Evolutionary conservation across 495 filamentous ascomycete genomes (phyloP).

Genomic region (Cryomyces minteri): DNA sequence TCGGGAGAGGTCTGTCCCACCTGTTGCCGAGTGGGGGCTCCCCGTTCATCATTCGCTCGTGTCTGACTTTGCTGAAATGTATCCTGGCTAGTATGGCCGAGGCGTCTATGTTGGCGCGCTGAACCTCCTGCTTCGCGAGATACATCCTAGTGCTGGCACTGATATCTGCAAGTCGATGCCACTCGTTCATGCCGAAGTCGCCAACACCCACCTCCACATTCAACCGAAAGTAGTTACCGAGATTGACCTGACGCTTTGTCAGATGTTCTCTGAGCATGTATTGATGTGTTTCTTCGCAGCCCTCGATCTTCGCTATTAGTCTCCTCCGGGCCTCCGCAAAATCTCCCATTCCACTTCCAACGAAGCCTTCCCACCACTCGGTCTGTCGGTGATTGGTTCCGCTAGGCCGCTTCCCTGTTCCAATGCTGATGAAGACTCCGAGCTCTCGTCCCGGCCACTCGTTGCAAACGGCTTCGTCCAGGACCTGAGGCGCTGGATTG

Average conservation of each 20-base stretch:
- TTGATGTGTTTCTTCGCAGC: constrained; percentile 80
- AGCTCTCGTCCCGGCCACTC: constrained; percentile 90
- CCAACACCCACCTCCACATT: constrained; percentile 96
- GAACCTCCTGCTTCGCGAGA: constrained; percentile 51
- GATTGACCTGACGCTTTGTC: constrained; percentile 55
- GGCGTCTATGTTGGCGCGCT: constrained; percentile 50
- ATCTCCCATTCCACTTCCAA: constrained; percentile 49
- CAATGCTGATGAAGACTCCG: constrained; percentile 77
- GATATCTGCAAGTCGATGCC: constrained; percentile 83
- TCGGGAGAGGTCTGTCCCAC: neutral
- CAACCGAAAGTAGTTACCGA: constrained; percentile 89
- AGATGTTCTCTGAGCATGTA: constrained; percentile 63
- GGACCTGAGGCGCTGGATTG: constrained; percentile 68
- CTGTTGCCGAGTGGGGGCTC: neutral
- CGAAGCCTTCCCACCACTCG: constrained; percentile 86
- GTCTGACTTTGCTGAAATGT: constrained; percentile 39
- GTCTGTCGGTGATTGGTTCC: constrained; percentile 46
- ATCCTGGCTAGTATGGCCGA: constrained; percentile 76
- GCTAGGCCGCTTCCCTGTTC: constrained; percentile 74
- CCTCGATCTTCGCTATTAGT: constrained; percentile 80
- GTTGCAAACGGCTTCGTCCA: constrained; percentile 80
- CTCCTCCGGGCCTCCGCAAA: constrained; percentile 77
- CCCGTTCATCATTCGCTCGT: constrained; percentile 15
- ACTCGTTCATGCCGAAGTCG: constrained; percentile 98
- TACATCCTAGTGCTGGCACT: constrained; percentile 79